Evolutionary conservation across 805 yeast genomes (phyloP).

Genomic region (Ogataea sp.): DNA sequence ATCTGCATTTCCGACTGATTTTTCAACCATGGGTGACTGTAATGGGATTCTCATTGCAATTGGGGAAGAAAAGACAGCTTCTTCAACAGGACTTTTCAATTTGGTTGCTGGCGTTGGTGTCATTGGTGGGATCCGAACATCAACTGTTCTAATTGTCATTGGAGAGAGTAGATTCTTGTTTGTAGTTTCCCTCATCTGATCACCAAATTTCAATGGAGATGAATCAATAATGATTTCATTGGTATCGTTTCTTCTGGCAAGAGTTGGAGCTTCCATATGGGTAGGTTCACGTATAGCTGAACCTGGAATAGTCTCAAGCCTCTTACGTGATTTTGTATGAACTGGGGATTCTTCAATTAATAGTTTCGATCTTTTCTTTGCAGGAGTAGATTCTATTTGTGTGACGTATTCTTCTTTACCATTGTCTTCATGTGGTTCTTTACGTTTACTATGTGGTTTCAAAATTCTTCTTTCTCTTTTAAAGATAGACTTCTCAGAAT

Average conservation of each 20-base stretch:
- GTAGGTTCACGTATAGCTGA: too few relatives aligned
- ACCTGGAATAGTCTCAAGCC: too few relatives aligned
- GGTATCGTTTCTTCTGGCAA: neutral
- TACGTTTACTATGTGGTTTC: too few relatives aligned
- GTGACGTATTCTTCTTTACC: neutral
- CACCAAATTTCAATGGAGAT: constrained; percentile 1
- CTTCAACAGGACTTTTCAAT: neutral
- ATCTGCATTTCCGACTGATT: too few relatives aligned
- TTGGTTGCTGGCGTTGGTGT: neutral
- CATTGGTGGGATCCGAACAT: too few relatives aligned
- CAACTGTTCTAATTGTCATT: neutral
- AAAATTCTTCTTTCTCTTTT: neutral
- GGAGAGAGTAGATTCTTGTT: neutral
- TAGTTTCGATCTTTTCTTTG: neutral
- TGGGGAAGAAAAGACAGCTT: neutral
- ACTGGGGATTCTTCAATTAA: neutral
- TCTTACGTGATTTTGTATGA: too few relatives aligned
- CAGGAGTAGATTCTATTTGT: constrained; percentile 1
- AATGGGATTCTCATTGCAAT: constrained; percentile 1
- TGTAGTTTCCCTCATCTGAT: neutral
- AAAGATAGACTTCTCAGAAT: neutral
- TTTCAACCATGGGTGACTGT: constrained; percentile 20
- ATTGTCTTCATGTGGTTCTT: too few relatives aligned
- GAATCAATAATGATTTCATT: neutral
- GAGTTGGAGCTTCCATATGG: neutral